Evolutionary conservation across 257 asterid genomes (phyloP).

Genomic region (Agastache rugosa): DNA sequence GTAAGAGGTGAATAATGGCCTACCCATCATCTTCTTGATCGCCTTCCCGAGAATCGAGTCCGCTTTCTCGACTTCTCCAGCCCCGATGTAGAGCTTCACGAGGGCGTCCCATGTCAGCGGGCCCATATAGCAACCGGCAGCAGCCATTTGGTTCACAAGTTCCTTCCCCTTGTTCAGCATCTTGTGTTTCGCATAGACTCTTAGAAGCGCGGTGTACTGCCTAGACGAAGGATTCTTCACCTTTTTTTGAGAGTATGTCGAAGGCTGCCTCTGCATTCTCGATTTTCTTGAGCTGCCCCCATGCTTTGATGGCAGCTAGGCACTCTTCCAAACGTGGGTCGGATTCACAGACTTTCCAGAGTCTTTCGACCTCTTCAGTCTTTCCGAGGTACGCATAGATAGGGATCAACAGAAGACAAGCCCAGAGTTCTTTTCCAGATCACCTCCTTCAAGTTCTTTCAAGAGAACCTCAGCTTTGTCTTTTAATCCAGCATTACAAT

Average conservation of each 20-base stretch:
- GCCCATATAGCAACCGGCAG: conserved; percentile 50
- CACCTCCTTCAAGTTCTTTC: conserved; percentile 69
- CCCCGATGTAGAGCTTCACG: conserved; percentile 64
- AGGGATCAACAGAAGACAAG: conserved; percentile 49
- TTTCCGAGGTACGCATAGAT: conserved; percentile 75
- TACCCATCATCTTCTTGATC: conserved; percentile 42
- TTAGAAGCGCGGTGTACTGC: conserved; percentile 53
- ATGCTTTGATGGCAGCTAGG: conserved; percentile 67
- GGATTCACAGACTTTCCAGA: conserved; percentile 70
- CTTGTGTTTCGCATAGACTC: conserved; percentile 63
- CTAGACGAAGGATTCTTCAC: conserved; percentile 45
- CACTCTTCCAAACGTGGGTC: conserved; percentile 51
- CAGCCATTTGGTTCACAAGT: conserved; percentile 71
- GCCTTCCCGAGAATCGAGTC: conserved; percentile 62
- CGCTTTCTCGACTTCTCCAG: conserved; percentile 79
- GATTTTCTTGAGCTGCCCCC: conserved; percentile 64
- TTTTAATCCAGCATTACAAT: conserved; percentile 50
- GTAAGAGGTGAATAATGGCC: conserved; percentile 55
- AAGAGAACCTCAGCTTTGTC: conserved; percentile 72
- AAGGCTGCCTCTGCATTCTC: conserved; percentile 78
- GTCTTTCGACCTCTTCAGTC: conserved; percentile 64
- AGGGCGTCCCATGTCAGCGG: conserved; percentile 73
- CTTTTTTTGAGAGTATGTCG: conserved; percentile 42
- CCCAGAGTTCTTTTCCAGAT: conserved; percentile 53
- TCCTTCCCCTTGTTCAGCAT: conserved; percentile 71